Conservation (phyloP, 139 green algal species). For the Chlamydomonas schloesseri region DNA sequence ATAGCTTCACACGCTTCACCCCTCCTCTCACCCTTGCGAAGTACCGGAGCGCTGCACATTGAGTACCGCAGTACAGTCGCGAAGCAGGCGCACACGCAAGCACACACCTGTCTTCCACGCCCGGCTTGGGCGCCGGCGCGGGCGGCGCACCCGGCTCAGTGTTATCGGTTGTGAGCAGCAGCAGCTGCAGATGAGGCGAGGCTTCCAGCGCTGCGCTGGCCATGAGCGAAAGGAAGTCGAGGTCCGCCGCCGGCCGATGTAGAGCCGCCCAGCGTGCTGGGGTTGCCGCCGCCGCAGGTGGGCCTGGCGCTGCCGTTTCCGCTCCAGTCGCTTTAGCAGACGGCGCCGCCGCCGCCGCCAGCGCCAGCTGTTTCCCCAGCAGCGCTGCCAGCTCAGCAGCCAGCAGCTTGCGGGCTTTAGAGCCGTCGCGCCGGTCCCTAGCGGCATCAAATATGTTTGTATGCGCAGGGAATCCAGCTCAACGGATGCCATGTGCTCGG, state of each 20-base stretch:
- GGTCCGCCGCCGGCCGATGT: constrained; percentile 13
- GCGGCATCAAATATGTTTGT: too few relatives aligned
- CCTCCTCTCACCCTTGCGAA: too few relatives aligned
- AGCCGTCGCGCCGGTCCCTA: constrained; percentile 33
- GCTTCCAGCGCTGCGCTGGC: constrained; percentile 25
- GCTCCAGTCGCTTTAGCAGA: background rate
- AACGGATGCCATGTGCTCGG: too few relatives aligned
- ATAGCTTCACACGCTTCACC: background rate
- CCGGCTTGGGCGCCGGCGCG: background rate
- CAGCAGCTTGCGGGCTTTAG: constrained; percentile 33
- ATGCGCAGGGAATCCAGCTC: too few relatives aligned
- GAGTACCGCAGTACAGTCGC: too few relatives aligned
- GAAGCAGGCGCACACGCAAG: too few relatives aligned
- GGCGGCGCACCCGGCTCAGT: constrained; percentile 8
- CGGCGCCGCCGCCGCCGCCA: background rate
- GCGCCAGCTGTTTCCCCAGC: background rate
- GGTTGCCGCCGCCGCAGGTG: background rate
- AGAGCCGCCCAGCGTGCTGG: background rate
- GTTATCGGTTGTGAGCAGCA: constrained; percentile 36
- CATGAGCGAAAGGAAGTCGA: constrained; percentile 14
- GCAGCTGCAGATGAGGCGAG: background rate
- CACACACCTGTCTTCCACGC: constrained; percentile 28
- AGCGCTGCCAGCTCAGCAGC: constrained; percentile 17
- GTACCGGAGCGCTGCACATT: too few relatives aligned
- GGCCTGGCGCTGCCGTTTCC: too few relatives aligned